Conservation (phyloP, 768 basidiomycete genomes). For the Collybiopsis luxurians region DNA sequence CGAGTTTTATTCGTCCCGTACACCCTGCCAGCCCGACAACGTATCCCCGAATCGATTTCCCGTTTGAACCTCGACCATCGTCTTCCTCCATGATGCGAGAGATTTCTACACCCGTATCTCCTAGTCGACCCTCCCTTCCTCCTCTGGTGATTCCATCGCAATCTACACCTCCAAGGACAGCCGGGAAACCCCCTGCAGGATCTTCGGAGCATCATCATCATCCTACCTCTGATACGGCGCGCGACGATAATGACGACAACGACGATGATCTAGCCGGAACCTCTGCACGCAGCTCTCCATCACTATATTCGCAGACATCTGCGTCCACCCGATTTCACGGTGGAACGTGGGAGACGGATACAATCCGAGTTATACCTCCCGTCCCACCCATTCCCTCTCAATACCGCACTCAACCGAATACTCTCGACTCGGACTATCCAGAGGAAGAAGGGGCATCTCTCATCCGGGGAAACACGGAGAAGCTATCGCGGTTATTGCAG, state of each 20-base stretch:
- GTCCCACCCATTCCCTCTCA: background rate
- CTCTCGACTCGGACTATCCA: background rate
- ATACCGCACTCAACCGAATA: background rate
- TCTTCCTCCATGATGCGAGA: background rate
- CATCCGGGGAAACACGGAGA: background rate
- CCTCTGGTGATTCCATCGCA: background rate
- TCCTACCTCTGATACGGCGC: background rate
- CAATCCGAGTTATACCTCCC: background rate
- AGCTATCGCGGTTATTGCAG: background rate
- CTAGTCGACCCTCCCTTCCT: background rate
- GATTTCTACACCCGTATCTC: background rate
- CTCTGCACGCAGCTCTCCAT: background rate
- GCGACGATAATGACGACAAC: background rate
- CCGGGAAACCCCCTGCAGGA: background rate
- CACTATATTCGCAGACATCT: slow-evolving; percentile 1
- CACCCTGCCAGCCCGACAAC: background rate
- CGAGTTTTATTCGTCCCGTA: background rate
- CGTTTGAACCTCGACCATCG: background rate
- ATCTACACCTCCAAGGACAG: background rate
- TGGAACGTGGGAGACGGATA: background rate
- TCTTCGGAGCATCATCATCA: background rate
- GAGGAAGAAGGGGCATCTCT: background rate
- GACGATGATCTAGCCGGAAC: background rate
- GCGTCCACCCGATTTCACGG: background rate
- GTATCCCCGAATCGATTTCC: background rate